Evolutionary conservation across 2,329 filamentous ascomycete species (phyloP), one percentile per base, ranked within the genome.

Genomic region (Beauveria caledonica): DNA sequence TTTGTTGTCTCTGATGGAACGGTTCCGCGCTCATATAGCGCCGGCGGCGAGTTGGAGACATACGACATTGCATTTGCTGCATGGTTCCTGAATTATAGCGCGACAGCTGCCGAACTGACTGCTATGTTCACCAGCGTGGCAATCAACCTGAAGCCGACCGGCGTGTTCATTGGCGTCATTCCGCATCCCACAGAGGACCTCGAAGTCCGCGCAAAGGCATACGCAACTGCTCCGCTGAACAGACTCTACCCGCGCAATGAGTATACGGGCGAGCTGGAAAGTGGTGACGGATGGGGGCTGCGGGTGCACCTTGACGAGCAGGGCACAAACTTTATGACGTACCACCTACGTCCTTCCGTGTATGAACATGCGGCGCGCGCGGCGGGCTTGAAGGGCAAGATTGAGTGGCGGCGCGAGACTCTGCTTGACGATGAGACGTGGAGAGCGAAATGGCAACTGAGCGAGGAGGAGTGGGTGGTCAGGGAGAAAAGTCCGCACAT

Each of bases 31-130:
- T n/a, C 23, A 44, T 49, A 8, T 5, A 5, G 29, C 29, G 46
- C 62, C 3, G 21, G 52, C 15, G 49, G 23, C 9, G 23, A n/a
- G 13, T 9, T 25, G 23, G 46, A 25, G 23, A 7, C 13, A 3
- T 63, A 62, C 23, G 48, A 62, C 29, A 7, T 62, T 6, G 60
- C 33, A 1, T 45, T 58, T 40, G 60, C 50, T 1, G 60, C 40
- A 13, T 63, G 62, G 62, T 62, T 63, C 21, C 57, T 63, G 10
- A 63, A 63, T 49, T 63, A 8, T 15, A 52, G 33, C 33, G 50
- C 23, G 44, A 29, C 5, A 29, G 57, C 21, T 1, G 40, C 40
- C 15, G 15, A 17, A 17, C 17, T 64, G 25, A 40, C 56, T 23
- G 19, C 52, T 19, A 63, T 63, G 63, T 63, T 63, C 27, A 5